A percentile compares a stretch with the other conserved stretches of the same genome.
These are phyloP conservation scores for Pseudonitzschia delicatissima DNA, from an alignment of 108 stramenopile species.

Conservation along the genomic window DNA sequence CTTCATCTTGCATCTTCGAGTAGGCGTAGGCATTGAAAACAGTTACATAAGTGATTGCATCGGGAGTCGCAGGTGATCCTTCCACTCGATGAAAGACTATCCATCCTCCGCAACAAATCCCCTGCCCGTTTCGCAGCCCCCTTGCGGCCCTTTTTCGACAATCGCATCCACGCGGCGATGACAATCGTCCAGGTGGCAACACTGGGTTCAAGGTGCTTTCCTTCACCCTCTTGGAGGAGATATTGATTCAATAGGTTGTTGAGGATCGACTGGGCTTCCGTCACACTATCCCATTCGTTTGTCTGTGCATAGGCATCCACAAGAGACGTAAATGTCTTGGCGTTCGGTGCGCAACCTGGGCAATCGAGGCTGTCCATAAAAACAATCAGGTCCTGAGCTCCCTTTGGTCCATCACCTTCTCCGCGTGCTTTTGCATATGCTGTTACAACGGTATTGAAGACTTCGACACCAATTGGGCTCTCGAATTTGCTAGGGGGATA, in stretches of 20 bases:
- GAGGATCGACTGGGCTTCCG: constrained; percentile 36
- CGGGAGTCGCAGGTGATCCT: constrained; percentile 32
- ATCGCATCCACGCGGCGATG: constrained; percentile 39
- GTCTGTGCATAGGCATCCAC: constrained; percentile 49
- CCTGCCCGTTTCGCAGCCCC: constrained; percentile 62
- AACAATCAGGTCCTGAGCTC: constrained; percentile 53
- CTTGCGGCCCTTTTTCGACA: constrained; percentile 33
- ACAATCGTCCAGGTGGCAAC: constrained; percentile 54
- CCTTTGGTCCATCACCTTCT: constrained; percentile 52
- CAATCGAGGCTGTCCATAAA: constrained; percentile 48
- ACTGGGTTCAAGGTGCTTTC: constrained; percentile 39
- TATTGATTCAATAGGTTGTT: constrained; percentile 38
- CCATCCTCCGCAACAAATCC: constrained; percentile 52
- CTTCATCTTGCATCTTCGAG: constrained; percentile 33
- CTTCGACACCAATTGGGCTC: constrained; percentile 26
- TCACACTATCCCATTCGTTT: constrained; percentile 38
- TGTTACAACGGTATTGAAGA: constrained; percentile 30
- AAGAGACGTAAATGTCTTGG: constrained; percentile 45
- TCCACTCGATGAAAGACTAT: constrained; percentile 45
- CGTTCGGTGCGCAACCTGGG: constrained; percentile 30
- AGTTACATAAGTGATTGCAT: constrained; percentile 44
- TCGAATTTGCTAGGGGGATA: constrained; percentile 30
- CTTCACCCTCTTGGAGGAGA: constrained; percentile 14
- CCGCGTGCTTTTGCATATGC: constrained; percentile 42
- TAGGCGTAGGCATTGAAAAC: constrained; percentile 60